phyloP scores from a whole-genome alignment of 1,139 yeast species.

The Geotrichum siamense region DNA sequence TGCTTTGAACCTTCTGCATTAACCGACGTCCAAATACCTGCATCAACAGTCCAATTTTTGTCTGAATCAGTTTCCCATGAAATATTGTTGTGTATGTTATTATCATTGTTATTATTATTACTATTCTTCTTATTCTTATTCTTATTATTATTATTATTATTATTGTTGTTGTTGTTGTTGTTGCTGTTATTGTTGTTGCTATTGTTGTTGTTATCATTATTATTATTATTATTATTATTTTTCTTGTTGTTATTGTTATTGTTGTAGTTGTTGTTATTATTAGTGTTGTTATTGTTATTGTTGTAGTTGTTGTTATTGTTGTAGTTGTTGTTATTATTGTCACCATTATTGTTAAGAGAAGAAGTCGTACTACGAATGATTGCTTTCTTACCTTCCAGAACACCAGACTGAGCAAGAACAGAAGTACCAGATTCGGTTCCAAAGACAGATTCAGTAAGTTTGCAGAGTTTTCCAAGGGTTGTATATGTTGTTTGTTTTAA shows the following conservation, averaged over 20 bases:
- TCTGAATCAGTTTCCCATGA: conserved; percentile 2
- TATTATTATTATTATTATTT: no score
- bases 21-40: conserved; percentile 13
- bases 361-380: background rate
- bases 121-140: no score
- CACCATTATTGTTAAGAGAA: no score
- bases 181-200: no score
- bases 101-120: background rate
- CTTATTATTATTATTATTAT: no score
- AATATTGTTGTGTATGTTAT: conserved; percentile 6
- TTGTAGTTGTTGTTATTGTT: no score
- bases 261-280: no score
- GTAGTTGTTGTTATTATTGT: no score
- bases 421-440: conserved; percentile 12
- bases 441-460: conserved; percentile 4
- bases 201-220: no score
- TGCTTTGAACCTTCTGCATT: conserved; percentile 4
- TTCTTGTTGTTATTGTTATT: no score
- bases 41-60: conserved; percentile 5
- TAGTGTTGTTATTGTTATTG: no score
- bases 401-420: conserved; percentile 13
- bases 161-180: no score
- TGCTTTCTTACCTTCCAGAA: conserved; percentile 13
- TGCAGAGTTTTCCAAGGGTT: conserved; percentile 1
- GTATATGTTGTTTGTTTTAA: background rate